Base-by-base conservation (phyloP, 495 filamentous ascomycete species). In the Daldinia childiae region DNA sequence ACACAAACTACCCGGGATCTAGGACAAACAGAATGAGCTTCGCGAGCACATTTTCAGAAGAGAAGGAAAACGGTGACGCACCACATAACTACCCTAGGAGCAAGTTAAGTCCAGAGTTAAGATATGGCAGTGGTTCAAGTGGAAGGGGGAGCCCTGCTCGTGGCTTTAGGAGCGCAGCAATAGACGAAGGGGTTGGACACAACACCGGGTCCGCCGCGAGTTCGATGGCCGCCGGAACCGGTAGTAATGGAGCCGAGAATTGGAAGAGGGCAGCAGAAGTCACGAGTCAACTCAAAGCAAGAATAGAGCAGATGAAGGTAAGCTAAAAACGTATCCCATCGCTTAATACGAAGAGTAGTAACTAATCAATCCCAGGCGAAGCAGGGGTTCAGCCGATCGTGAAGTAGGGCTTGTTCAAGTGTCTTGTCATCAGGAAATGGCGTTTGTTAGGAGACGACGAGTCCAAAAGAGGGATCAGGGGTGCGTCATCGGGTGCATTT, bases 211-310 rank as follows among this genome's bases (percentile, higher is more conserved):
- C 68, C 15, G 78, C 77, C 21, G 70, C 81, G 41, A 80, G 69
- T 26, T 79, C 79, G n/a, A 71, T 68, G 34, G 72, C 80, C 14
- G 75, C 66, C 14, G 77, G 66, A n/a, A 72, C 76, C 51, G 76
- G 75, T 8, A 87, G 89, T 50, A 90, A 89, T 12, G 81, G 82
- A 8, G 91, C 93, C 51, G 95, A 98, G 81, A 98, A 93, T 77
- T 99, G 95, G 94, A 96, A 94, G 83, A 83, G 96, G 72, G 96
- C 96, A 30, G 95, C 95, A n/a, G 96, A 99, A 83, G 96, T 99
- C 11, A 99, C 96, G 43, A 98, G 92, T 79, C 93, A 95, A 79
- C 81, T 99, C 75, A 99, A 98, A 84, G 91, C 94, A 48, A 87
- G 95, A 79, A 99, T 99, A 79, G 96, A 99, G 85, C 82, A 83